phyloP scores from a whole-genome alignment of 2,329 filamentous ascomycete genomes.

The Colletotrichum sp. region DNA sequence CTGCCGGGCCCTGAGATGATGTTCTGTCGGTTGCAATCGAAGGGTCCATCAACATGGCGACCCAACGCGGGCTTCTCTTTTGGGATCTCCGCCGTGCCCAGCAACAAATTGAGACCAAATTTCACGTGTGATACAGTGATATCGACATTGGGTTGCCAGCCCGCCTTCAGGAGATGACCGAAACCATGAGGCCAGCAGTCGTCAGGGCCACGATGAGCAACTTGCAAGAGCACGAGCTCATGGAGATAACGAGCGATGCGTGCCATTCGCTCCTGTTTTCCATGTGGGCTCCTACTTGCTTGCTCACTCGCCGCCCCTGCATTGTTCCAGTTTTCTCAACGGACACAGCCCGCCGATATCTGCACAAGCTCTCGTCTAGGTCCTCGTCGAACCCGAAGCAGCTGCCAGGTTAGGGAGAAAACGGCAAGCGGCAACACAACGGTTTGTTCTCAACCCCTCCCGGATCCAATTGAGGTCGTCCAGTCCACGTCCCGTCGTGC shows the following conservation, averaged over 20 bases:
- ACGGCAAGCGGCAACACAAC: not conserved
- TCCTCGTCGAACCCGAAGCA: constrained; percentile 9
- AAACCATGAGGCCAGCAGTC: not conserved
- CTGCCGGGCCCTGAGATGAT: not conserved
- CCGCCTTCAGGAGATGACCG: not conserved
- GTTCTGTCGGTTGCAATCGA: not conserved
- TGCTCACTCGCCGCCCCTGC: not conserved
- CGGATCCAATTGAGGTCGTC: not conserved
- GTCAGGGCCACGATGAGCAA: not conserved
- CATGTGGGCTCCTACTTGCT: not conserved
- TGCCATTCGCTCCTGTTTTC: not conserved
- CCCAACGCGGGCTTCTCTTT: not conserved
- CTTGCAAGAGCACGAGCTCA: not conserved
- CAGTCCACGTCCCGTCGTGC: not conserved
- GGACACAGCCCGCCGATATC: not conserved
- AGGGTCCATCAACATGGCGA: not conserved
- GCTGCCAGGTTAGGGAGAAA: not conserved
- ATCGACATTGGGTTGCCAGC: not conserved
- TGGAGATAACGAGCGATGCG: not conserved
- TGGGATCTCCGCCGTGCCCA: not conserved
- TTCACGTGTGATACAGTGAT: not conserved
- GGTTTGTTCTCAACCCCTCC: not conserved
- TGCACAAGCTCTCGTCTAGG: not conserved
- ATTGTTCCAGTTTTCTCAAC: not conserved
- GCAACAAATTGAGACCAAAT: not conserved